Percentiles rank a stretch among this genome's conserved stretches.
phyloP scores from a whole-genome alignment of 192 early-diverging fungal species.

The Lobosporangium transversale region DNA sequence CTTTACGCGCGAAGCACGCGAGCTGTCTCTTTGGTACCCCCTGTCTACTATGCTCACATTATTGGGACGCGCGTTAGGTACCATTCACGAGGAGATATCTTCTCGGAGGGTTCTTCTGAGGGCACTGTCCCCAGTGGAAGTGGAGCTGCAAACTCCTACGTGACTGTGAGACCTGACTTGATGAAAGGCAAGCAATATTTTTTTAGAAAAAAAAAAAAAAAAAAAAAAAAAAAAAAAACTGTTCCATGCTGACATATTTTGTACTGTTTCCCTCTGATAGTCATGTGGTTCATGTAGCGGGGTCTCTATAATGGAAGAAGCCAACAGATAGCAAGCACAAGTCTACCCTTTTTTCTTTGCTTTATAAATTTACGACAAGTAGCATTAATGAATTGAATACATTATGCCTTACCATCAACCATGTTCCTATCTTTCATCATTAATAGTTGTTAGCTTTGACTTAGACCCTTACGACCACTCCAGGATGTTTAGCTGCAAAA shows the following conservation, averaged over 20 bases:
- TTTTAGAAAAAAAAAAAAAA: too few relatives aligned
- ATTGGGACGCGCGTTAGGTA: conserved; percentile 89
- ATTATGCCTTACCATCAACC: too few relatives aligned
- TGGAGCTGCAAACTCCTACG: background rate
- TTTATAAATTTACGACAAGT: too few relatives aligned
- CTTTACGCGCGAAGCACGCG: conserved; percentile 90
- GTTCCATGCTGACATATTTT: background rate
- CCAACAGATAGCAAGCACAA: too few relatives aligned
- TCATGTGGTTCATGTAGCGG: conserved; percentile 51
- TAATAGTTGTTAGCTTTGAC: too few relatives aligned
- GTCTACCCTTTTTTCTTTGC: too few relatives aligned
- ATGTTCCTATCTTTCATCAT: too few relatives aligned
- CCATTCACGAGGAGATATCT: conserved; percentile 76
- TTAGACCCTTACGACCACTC: too few relatives aligned
- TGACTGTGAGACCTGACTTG: background rate
- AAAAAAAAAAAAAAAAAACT: too few relatives aligned
- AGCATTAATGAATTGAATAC: too few relatives aligned
- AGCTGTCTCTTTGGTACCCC: conserved; percentile 85
- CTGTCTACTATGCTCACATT: conserved; percentile 94
- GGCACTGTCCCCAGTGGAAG: conserved; percentile 10
- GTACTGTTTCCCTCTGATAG: background rate
- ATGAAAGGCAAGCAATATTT: conserved; percentile 6
- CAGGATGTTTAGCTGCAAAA: too few relatives aligned
- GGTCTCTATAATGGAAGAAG: too few relatives aligned
- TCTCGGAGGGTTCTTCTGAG: conserved; percentile 47